Conservation (phyloP, 2,329 filamentous ascomycete genomes). For the Dactylellina sp. region DNA sequence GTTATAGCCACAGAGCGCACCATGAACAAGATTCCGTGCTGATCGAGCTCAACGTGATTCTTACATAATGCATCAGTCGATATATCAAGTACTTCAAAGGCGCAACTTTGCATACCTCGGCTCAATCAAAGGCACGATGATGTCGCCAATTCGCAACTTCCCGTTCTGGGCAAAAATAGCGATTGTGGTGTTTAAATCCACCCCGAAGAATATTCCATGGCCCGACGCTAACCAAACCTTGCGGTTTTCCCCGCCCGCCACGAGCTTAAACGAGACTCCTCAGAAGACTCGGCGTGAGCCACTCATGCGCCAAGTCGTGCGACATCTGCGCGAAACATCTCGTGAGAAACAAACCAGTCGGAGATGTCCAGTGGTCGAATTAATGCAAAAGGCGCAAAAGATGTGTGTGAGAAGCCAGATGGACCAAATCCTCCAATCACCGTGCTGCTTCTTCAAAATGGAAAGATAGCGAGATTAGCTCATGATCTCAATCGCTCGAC, state of each 20-base stretch:
- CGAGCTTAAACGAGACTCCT: constrained; percentile 40
- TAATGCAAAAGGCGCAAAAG: not conserved
- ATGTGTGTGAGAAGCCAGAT: not conserved
- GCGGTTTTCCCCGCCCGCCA: constrained; percentile 34
- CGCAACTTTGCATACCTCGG: constrained; percentile 13
- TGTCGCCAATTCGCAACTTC: constrained; percentile 50
- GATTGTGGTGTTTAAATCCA: constrained; percentile 17
- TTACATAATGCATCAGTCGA: constrained; percentile 18
- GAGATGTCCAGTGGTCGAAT: constrained; percentile 5
- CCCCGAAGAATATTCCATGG: constrained; percentile 38
- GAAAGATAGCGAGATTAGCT: constrained; percentile 4
- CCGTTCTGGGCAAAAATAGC: constrained; percentile 38
- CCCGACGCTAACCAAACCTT: constrained; percentile 46
- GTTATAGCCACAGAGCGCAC: too few relatives aligned
- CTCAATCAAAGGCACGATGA: constrained; percentile 15
- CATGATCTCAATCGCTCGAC: constrained; percentile 6
- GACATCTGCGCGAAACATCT: constrained; percentile 39
- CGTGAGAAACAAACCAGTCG: constrained; percentile 8
- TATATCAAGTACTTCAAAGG: not conserved
- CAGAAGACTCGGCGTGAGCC: constrained; percentile 43
- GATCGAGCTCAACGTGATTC: too few relatives aligned
- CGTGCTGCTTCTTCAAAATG: not conserved
- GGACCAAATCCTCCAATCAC: constrained; percentile 39
- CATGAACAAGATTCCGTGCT: not conserved
- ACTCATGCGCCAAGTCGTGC: constrained; percentile 55